Evolutionary conservation across 768 basidiomycete genomes (phyloP), one percentile per base, ranked within the genome.

Genomic region (Lentinula guzmanii): DNA sequence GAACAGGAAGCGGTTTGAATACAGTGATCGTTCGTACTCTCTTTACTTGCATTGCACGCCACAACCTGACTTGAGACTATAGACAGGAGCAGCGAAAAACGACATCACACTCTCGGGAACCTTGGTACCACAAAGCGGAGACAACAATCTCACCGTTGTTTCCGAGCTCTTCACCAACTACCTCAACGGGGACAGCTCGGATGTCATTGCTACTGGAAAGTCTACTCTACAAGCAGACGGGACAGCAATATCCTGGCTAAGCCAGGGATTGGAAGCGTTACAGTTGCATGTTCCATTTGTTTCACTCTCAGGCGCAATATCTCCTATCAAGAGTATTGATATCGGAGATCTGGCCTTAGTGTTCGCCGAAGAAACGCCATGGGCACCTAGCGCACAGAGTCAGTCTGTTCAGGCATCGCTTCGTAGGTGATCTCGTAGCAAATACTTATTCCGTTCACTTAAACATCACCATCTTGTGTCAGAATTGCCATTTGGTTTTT

Each of bases 401-500:
- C 77, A 81, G 62, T 77, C 81, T n/a, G 81, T 90, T 16, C 75
- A 80, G 28, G 89, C 88, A 9, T 71, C 70, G 24, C 76, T 90
- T 63, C 69, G 86, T 86, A 70, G 60, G 78, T 69, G 31, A 18
- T 24, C 6, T 34, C 18, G 33, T 10, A 61, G n/a, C 46, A 48
- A 28, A 28, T 2, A 9, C 34, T 15, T 10, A 13, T 57, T 52
- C 33, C n/a, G n/a, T 34, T 37, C 18, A 52, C 61, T 61, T 37
- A 62, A 60, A 34, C 16, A 52, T 54, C n/a, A 53, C 5, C 13
- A 18, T 10, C 4, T 33, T 6, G 8, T 42, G 59, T 48, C 62
- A 87, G 87, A 80, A 64, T 72, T 91, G 41, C 89, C 89, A 35
- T 91, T 91, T 63, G 89, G 89, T 9, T 91, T 91, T 70, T 73